Evolutionary conservation across 2,329 filamentous ascomycete species (phyloP), one percentile per base, ranked within the genome.

Genomic region (Aureobasidium sp.): DNA sequence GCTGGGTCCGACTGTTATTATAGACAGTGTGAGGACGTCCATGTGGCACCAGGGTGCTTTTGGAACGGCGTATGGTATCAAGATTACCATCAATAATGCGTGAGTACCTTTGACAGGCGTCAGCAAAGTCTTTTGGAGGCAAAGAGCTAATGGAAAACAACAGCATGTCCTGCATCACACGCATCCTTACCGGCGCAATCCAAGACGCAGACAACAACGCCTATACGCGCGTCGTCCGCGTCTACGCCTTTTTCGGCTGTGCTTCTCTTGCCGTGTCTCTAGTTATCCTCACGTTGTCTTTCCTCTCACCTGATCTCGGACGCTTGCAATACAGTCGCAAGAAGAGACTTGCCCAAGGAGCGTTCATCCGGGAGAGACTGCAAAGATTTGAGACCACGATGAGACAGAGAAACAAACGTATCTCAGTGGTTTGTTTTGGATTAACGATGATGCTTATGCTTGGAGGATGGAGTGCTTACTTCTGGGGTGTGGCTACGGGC

Each of bases 11-110:
- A 84, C 83, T 0, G 75, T 79, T 3, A 83, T 86, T 62, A 84
- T 86, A 58, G 84, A 86, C 67, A 76, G 80, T 27, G 83, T 86
- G 30, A 81, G 84, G 16, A 85, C 83, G 0, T 78, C 78, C 0
- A 79, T 86, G 70, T 85, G 82, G 80, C 76, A 84, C 30, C 80
- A 83, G 61, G 80, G 80, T 2, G 80, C 84, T 0, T 86, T 86
- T 62, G 84, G 83, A 0, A 80, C 82, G 0, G 84, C 80, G 0
- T 86, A 86, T 63, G 77, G 82, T 1, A 70, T 85, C 61, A 86
- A 86, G 63, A 79, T 86, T 39, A 81, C 81, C 27, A 81, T 85
- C 67, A 86, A 86, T 67, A 86, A 86, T 61, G 74, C 76, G 76
- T 77, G 67, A 59, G 74, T 44, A 5, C 13, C 27, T 5, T 5